Evolutionary conservation across 2,329 filamentous ascomycete genomes (phyloP).

Genomic region (Venturia effusa): DNA sequence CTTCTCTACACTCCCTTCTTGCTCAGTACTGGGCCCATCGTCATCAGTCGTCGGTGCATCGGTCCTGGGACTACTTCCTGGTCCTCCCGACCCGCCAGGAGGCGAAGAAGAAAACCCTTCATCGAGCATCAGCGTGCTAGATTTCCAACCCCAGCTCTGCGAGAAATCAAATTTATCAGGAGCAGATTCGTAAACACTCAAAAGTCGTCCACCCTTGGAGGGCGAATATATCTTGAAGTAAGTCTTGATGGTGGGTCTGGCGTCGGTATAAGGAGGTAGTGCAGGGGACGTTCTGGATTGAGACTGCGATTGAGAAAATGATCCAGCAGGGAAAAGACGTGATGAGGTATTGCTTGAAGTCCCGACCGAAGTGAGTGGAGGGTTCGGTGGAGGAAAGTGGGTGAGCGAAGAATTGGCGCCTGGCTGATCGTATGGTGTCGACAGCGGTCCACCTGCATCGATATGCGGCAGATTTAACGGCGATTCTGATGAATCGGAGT

Average conservation of each 20-base stretch:
- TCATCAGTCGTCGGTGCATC: slow-evolving; percentile 21
- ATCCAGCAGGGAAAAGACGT: not conserved
- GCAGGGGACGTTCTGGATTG: slow-evolving; percentile 22
- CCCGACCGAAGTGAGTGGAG: slow-evolving; percentile 14
- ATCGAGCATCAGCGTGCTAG: slow-evolving; percentile 46
- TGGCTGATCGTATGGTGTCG: not conserved
- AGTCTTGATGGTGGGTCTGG: slow-evolving; percentile 45
- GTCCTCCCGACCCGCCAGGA: slow-evolving; percentile 16
- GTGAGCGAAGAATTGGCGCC: slow-evolving; percentile 4
- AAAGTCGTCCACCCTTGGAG: slow-evolving; percentile 44
- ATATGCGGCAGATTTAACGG: not conserved
- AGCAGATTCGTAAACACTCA: slow-evolving; percentile 48
- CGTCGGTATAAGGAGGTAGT: slow-evolving; percentile 44
- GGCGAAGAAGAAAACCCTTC: slow-evolving; percentile 25
- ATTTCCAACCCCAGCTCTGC: slow-evolving; percentile 53
- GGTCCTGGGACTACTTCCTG: slow-evolving; percentile 22
- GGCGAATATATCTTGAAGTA: slow-evolving; percentile 54
- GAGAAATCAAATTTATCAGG: slow-evolving; percentile 50
- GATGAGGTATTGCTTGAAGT: not conserved
- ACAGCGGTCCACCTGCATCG: not conserved
- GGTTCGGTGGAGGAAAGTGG: slow-evolving; percentile 9
- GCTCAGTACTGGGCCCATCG: slow-evolving; percentile 2
- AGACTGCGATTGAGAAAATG: not conserved
- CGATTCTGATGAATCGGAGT: not conserved
- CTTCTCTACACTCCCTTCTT: not conserved